Conservation (phyloP, 2,329 filamentous ascomycete genomes). For the Xylariaceae sp. region DNA sequence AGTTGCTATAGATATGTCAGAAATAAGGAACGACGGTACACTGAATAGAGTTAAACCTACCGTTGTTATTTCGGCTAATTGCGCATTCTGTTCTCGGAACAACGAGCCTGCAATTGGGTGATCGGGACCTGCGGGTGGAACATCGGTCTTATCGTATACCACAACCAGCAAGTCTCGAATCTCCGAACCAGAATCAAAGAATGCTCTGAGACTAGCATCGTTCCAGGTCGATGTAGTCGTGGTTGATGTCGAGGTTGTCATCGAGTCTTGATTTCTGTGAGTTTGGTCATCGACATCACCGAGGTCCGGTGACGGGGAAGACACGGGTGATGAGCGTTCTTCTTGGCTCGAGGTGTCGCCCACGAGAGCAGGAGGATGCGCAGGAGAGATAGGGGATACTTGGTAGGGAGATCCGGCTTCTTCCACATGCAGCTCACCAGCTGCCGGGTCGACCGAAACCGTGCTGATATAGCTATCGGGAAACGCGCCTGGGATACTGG, state of each 20-base stretch:
- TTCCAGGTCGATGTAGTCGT: conserved; percentile 71
- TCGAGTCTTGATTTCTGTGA: conserved; percentile 44
- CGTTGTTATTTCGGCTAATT: conserved; percentile 79
- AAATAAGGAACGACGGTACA: conserved; percentile 15
- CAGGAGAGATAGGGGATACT: conserved; percentile 52
- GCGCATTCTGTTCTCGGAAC: conserved; percentile 83
- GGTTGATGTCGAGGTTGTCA: conserved; percentile 52
- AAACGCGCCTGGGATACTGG: conserved; percentile 38
- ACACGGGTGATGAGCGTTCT: conserved; percentile 57
- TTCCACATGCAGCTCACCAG: conserved; percentile 38
- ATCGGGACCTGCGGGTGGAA: conserved; percentile 73
- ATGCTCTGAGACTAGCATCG: conserved; percentile 77
- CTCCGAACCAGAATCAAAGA: conserved; percentile 85
- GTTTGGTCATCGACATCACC: conserved; percentile 45
- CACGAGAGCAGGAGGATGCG: conserved; percentile 62
- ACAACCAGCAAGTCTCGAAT: conserved; percentile 87
- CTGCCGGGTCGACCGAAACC: conserved; percentile 33
- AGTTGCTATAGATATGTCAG: conserved; percentile 54
- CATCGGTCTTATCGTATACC: conserved; percentile 86
- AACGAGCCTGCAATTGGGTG: conserved; percentile 78
- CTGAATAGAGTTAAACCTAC: conserved; percentile 40
- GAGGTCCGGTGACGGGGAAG: conserved; percentile 62
- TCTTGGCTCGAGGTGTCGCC: conserved; percentile 69
- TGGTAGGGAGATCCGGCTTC: conserved; percentile 67
- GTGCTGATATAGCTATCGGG: conserved; percentile 38